phyloP scores from a whole-genome alignment of 73 alveolate genomes.

The Paramecium sonneborni region DNA sequence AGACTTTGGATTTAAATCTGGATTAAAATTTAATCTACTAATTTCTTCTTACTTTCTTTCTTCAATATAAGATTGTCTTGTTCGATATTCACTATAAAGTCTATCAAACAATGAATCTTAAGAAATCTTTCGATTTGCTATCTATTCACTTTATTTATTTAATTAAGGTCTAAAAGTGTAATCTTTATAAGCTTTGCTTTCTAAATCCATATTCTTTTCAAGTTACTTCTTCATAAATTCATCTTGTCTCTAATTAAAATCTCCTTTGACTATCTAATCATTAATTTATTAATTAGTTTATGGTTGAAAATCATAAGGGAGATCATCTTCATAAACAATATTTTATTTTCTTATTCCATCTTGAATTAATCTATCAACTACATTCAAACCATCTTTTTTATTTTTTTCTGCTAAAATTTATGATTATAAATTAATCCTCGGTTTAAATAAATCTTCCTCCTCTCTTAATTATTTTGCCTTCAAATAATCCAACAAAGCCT shows the following conservation, averaged over 20 bases:
- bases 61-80: not conserved
- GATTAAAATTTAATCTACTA: not conserved
- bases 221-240: not conserved
- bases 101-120: not conserved
- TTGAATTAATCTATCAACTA: not conserved
- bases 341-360: constrained; percentile 19
- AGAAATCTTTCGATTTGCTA: not conserved
- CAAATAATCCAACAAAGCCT: not conserved
- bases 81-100: not conserved
- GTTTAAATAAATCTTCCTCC: not conserved
- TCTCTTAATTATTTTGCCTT: not conserved
- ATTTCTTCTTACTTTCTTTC: not conserved
- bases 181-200: not conserved
- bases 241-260: not conserved
- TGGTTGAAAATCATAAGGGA: constrained; percentile 12
- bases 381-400: not conserved
- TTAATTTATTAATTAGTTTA: not conserved
- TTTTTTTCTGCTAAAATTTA: constrained; percentile 3
- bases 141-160: not conserved
- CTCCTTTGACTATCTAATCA: not conserved
- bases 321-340: not conserved
- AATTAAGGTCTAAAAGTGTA: not conserved
- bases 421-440: not conserved
- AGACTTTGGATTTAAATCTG: constrained; percentile 49
- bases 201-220: not conserved